Evolutionary conservation across 164 flowering plant species (phyloP), one percentile per base, ranked within the genome.

Genomic region (Liquidambar formosana): DNA sequence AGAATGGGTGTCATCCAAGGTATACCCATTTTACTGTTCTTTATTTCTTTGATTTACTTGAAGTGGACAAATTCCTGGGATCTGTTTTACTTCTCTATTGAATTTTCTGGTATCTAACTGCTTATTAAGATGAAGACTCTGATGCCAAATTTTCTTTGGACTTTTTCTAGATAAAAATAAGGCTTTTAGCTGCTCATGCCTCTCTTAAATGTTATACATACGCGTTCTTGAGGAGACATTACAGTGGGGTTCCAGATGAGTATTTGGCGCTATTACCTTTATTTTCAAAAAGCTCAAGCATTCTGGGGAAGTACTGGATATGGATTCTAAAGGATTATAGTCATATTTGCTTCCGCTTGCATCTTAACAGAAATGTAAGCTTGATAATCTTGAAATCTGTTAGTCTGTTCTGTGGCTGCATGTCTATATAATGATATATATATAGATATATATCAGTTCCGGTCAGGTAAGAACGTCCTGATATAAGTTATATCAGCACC

Each of bases 1-100:
- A 38, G 99, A 95, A 82, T 95, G 99, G 99, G 99, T 95, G 61
- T 85, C 96, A 53, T 87, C 92, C 93, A 91, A 88, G 99, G 99
- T 93, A 77, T 67, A 22, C 28, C 41, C 2, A 5, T 25, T 57
- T 10, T 15, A 26, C 19, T 47, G 22, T 33, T 52, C 18, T 44
- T 43, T 43, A 28, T 1, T 19, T 66, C 49, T 45, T 22, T 63
- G 41, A 1, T 21, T 63, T 14, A 0, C 13, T 2, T 45, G 19
- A 44, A 46, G 6, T 28, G 11, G 28, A 38, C 10, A 16, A 18
- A 49, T 13, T 59, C 45, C 45, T 16, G 13, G 44, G 22, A 28
- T 28, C 4, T 15, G 14, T 59, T 59, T 10, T 28, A 18, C 52
- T 62, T 44, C 10, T 67, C n/a, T 25, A 22, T 54, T n/a, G 1